phyloP scores from a whole-genome alignment of 805 yeast species.

The Schwanniomyces polymorphus region DNA sequence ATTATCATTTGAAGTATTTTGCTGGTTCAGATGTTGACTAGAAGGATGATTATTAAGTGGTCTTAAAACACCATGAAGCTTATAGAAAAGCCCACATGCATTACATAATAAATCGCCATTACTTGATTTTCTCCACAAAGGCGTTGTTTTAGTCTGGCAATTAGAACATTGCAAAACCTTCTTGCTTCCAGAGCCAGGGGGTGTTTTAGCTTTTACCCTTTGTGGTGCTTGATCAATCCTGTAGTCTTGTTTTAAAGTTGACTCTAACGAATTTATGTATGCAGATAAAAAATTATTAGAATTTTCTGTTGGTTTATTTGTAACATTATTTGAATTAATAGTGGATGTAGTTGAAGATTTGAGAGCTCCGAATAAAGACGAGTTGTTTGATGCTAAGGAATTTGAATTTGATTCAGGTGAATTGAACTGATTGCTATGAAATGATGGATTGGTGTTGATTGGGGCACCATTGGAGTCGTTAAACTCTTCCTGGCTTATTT shows the following conservation, averaged over 20 bases:
- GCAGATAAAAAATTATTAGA: conserved; percentile 30
- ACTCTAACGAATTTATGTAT: conserved; percentile 39
- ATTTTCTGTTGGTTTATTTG: conserved; percentile 2
- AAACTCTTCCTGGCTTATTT: conserved; percentile 38
- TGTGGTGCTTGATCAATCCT: conserved; percentile 8
- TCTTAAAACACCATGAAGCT: conserved; percentile 44
- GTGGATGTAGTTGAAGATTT: conserved; percentile 6
- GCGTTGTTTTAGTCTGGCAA: conserved; percentile 45
- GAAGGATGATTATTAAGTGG: conserved; percentile 26
- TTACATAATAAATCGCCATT: conserved; percentile 45
- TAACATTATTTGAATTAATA: background rate
- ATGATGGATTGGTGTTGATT: background rate
- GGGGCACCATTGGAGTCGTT: background rate
- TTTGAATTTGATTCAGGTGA: conserved; percentile 13
- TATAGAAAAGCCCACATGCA: conserved; percentile 47
- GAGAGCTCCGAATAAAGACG: conserved; percentile 10
- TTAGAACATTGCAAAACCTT: conserved; percentile 38
- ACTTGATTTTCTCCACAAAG: conserved; percentile 44
- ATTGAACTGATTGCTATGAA: conserved; percentile 3
- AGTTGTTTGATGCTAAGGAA: conserved; percentile 9
- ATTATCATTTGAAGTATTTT: conserved; percentile 13
- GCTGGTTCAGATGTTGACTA: background rate
- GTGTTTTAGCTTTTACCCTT: conserved; percentile 4
- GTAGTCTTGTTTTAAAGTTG: conserved; percentile 30
- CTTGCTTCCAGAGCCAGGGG: conserved; percentile 7